A percentile compares a stretch with the other conserved stretches of the same genome.
Conservation (phyloP, 2,329 filamentous ascomycete species). For the Microcera coccophila region DNA sequence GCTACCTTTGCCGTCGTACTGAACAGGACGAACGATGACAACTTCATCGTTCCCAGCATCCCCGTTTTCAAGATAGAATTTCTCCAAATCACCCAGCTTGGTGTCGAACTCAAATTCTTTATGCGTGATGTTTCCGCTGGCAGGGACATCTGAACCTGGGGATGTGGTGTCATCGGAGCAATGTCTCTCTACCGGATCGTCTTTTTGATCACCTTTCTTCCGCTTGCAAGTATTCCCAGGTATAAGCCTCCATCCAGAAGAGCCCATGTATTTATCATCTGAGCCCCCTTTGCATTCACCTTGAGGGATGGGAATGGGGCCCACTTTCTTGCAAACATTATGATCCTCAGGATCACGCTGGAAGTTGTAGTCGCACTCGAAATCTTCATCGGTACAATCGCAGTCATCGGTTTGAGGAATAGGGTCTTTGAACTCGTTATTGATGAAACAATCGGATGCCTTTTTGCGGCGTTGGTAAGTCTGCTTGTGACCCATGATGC, state of each 20-base stretch:
- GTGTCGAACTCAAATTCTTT: constrained; percentile 62
- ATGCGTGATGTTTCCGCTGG: constrained; percentile 62
- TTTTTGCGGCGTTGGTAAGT: constrained; percentile 82
- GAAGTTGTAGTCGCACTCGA: constrained; percentile 97
- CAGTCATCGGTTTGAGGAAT: constrained; percentile 67
- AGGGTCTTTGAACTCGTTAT: constrained; percentile 77
- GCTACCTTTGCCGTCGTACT: constrained; percentile 26
- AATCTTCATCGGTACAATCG: constrained; percentile 78
- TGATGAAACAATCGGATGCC: constrained; percentile 83
- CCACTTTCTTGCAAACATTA: constrained; percentile 64
- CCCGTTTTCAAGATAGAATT: constrained; percentile 75
- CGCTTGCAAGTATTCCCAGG: constrained; percentile 73
- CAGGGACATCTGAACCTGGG: constrained; percentile 49
- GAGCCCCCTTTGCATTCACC: constrained; percentile 65
- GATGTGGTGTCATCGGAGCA: constrained; percentile 61
- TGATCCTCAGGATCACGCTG: constrained; percentile 59
- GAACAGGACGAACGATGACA: constrained; percentile 52
- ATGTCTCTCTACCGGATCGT: constrained; percentile 67
- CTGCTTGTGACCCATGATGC: constrained; percentile 95
- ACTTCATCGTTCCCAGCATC: constrained; percentile 69
- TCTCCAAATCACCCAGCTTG: constrained; percentile 48
- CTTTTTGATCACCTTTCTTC: constrained; percentile 59
- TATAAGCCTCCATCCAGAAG: constrained; percentile 88
- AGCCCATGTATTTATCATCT: constrained; percentile 73
- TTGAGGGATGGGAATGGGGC: constrained; percentile 61